Conservation (phyloP, 306 rosid genomes). For the Cucurbita maxima region DNA sequence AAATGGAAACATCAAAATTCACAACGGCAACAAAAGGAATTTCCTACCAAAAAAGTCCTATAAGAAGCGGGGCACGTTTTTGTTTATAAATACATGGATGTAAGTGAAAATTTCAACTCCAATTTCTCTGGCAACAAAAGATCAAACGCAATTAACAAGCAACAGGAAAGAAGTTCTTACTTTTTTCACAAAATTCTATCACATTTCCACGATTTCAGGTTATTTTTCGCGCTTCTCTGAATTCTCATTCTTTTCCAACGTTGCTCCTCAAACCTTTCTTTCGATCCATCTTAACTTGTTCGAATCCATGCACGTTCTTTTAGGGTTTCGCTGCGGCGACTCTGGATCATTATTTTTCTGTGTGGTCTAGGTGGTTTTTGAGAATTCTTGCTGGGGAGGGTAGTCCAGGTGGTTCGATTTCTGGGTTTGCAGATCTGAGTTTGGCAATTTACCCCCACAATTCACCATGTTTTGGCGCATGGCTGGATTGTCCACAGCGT, state of each 20-base stretch:
- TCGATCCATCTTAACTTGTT: conserved; percentile 25
- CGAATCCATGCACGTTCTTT: conserved; percentile 11
- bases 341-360: conserved; percentile 1
- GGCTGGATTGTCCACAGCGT: conserved; percentile 92
- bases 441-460: conserved; percentile 11
- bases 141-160: not conserved
- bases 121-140: not conserved
- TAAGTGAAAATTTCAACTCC: not conserved
- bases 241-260: conserved; percentile 11
- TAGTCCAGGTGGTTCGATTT: conserved; percentile 46
- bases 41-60: not conserved
- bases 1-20: not conserved
- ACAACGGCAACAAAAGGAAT: not conserved
- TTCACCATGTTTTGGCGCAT: conserved; percentile 97
- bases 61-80: not conserved
- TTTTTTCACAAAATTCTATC: not conserved
- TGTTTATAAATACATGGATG: not conserved
- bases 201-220: conserved; percentile 49
- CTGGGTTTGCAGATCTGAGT: conserved; percentile 57
- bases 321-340: conserved; percentile 8
- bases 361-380: conserved; percentile 14
- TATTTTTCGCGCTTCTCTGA: conserved; percentile 6
- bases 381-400: conserved; percentile 10
- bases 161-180: not conserved
- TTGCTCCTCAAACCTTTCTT: conserved; percentile 11